Evolutionary conservation across 768 basidiomycete species (phyloP).

Genomic region (Boletus tylopilopsis): DNA sequence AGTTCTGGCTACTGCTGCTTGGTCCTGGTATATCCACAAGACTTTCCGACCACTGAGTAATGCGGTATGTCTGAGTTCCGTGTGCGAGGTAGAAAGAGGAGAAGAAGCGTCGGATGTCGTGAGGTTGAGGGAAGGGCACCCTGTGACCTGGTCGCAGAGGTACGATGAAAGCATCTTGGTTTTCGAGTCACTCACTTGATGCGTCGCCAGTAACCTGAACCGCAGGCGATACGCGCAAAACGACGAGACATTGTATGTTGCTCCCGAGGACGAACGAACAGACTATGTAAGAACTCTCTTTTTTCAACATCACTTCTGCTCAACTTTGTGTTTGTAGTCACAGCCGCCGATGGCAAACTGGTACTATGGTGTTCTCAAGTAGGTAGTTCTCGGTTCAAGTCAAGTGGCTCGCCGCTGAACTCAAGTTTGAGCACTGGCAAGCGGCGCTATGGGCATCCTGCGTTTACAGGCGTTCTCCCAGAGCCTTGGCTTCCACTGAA

Average conservation of each 20-base stretch:
- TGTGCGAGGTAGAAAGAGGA: slow-evolving; percentile 86
- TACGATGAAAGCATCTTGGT: slow-evolving; percentile 19
- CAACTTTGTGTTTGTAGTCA: slow-evolving; percentile 48
- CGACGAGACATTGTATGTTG: slow-evolving; percentile 92
- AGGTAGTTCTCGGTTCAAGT: slow-evolving; percentile 13
- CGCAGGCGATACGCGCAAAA: slow-evolving; percentile 87
- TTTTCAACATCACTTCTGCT: not conserved
- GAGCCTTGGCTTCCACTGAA: slow-evolving; percentile 93
- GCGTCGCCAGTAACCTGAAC: slow-evolving; percentile 65
- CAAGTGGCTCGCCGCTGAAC: slow-evolving; percentile 1
- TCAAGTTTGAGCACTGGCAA: slow-evolving; percentile 72
- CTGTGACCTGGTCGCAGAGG: slow-evolving; percentile 89
- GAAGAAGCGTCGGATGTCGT: slow-evolving; percentile 80
- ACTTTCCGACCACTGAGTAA: slow-evolving; percentile 70
- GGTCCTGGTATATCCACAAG: slow-evolving; percentile 76
- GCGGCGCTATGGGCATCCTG: slow-evolving; percentile 91
- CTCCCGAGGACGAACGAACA: slow-evolving; percentile 88
- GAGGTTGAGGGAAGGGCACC: slow-evolving; percentile 74
- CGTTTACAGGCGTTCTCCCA: slow-evolving; percentile 88
- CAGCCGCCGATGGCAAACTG: slow-evolving; percentile 97
- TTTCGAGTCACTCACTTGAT: not conserved
- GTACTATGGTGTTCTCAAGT: slow-evolving; percentile 93
- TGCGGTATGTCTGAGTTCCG: slow-evolving; percentile 81
- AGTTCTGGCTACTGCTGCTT: slow-evolving; percentile 66
- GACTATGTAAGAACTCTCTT: slow-evolving; percentile 61